Percentiles rank a stretch among this genome's conserved stretches.
phyloP scores from a whole-genome alignment of 345 rosid species.

The Bruguiera parviflora region DNA sequence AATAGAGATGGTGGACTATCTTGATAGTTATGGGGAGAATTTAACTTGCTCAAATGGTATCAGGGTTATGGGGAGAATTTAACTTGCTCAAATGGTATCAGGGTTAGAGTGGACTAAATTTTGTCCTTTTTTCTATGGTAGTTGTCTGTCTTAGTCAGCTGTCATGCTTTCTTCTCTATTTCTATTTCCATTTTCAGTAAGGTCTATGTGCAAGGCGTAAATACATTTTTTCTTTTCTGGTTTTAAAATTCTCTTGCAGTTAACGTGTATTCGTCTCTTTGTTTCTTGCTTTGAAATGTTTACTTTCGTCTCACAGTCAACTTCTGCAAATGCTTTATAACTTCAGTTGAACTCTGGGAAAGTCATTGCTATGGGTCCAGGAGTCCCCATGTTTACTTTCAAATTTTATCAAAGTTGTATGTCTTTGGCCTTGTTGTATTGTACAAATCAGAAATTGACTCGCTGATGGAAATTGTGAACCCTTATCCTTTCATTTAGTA shows the following conservation, averaged over 20 bases:
- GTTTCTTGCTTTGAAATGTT: not conserved
- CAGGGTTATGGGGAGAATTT: no score
- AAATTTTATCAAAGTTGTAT: no score
- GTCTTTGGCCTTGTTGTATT: no score
- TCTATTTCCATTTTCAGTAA: not conserved
- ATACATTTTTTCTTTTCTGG: not conserved
- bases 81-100: no score
- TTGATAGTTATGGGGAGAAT: not conserved
- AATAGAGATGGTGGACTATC: not conserved
- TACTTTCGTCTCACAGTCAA: not conserved
- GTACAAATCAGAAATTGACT: no score
- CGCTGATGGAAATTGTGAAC: no score
- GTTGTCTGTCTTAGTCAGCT: not conserved
- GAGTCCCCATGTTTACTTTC: slow-evolving; percentile 8
- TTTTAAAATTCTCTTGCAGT: not conserved
- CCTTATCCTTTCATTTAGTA: no score
- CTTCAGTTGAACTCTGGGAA: slow-evolving; percentile 24
- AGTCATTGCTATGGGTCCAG: slow-evolving; percentile 27
- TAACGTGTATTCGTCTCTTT: not conserved
- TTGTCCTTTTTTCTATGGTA: no score
- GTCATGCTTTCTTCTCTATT: not conserved
- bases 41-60: no score
- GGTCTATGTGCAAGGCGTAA: not conserved
- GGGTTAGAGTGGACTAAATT: no score
- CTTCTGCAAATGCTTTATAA: not conserved